A percentile compares a stretch with the other conserved stretches of the same genome.
Evolutionary conservation across 148 eudicot genomes (phyloP).

Genomic region (Salicornia ramosissima): DNA sequence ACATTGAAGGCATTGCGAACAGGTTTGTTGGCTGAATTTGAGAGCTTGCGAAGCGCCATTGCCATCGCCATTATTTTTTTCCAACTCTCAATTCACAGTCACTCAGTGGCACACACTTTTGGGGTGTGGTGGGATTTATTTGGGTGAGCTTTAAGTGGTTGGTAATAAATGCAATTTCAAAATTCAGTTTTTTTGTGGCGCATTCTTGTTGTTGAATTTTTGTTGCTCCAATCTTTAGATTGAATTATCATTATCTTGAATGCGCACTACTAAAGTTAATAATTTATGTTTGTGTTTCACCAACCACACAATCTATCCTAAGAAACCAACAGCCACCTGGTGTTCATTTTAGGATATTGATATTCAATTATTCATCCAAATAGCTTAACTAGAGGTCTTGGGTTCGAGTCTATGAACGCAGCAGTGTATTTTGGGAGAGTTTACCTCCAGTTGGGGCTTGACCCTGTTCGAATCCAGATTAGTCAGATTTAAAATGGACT

Average conservation of each 20-base stretch:
- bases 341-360: no score
- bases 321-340: background rate
- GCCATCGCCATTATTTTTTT: slow-evolving; percentile 72
- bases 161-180: slow-evolving; percentile 20
- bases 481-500: no score
- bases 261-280: background rate
- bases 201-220: background rate
- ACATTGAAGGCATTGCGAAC: slow-evolving; percentile 47
- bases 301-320: slow-evolving; percentile 1
- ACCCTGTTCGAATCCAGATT: no score
- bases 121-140: slow-evolving; percentile 2
- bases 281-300: background rate
- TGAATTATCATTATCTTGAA: background rate
- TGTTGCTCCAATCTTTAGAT: background rate
- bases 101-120: background rate
- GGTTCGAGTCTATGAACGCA: no score
- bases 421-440: no score
- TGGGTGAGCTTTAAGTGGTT: slow-evolving; percentile 49
- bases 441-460: no score
- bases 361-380: no score
- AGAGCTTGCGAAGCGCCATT: slow-evolving; percentile 78
- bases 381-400: no score
- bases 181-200: slow-evolving; percentile 2
- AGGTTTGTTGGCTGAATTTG: slow-evolving; percentile 67
- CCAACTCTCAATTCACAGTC: background rate